Base-by-base conservation (phyloP, 2,329 filamentous ascomycete genomes). In the Cercospora citrullina region DNA sequence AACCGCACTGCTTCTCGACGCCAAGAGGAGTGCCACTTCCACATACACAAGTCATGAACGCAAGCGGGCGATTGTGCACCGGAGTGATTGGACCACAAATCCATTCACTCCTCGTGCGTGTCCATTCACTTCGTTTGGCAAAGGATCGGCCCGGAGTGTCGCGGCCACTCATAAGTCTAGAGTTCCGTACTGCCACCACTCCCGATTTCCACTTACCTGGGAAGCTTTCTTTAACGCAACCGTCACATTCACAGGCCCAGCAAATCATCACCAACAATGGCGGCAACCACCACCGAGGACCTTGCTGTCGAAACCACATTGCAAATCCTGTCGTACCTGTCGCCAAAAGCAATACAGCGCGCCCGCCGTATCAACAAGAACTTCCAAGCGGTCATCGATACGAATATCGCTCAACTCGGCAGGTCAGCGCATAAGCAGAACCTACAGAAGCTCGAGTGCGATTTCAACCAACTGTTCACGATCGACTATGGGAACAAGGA, bases 321-420 rank as follows among this genome's bases (percentile, higher is more conserved):
- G n/a, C 28, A 36, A n/a, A 60, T 60, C 58, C 58, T 60, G 12
- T 60, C 30, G 14, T 31, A 36, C n/a, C 23, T 60, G 21, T 26
- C 28, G 31, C 26, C 58, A 39, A 60, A 60, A n/a, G 31, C 14
- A 21, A 60, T 60, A 39, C 58, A 60, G 58, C 31, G 58, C 31
- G 58, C 58, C 3, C 58, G 31, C n/a, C 58, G 59, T 5, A 45
- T 61, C n/a, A 9, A 5, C 59, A 36, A 42, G 18, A 12, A 61
- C 33, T 42, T 61, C 39, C 10, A 36, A 10, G 33, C 31, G 18
- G 21, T 45, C 31, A 61, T 61, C 33, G 33, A 61, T 30, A 42
- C 12, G 33, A 62, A 62, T 21, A 7, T 21, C 2, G 8, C 21
- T 7, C 60, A 62, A 45, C 21, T 62, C 18, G 23, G 36, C 60